Evolutionary conservation across 352 stramenopile genomes (phyloP).

Genomic region (Pythium graminicola): DNA sequence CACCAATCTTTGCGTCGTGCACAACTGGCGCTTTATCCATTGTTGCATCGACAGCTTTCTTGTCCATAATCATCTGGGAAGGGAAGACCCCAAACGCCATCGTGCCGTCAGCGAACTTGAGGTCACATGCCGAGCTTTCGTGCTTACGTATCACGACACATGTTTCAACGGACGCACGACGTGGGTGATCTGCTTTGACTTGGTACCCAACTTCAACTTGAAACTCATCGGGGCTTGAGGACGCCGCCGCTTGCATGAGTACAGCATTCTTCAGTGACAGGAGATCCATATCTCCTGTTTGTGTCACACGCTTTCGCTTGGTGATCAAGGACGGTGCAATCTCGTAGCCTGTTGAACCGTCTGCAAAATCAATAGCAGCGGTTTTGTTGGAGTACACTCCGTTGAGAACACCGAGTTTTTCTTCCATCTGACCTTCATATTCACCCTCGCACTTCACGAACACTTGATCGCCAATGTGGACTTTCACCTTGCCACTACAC

Average conservation of each 20-base stretch:
- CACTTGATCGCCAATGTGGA: conserved; percentile 75
- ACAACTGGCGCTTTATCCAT: conserved; percentile 13
- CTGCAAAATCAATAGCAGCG: conserved; percentile 64
- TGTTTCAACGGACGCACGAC: conserved; percentile 48
- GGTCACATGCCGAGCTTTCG: conserved; percentile 47
- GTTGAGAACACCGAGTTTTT: conserved; percentile 66
- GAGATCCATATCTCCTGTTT: conserved; percentile 47
- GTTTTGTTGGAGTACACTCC: conserved; percentile 74
- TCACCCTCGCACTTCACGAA: conserved; percentile 59
- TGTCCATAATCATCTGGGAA: conserved; percentile 73
- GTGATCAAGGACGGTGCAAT: conserved; percentile 47
- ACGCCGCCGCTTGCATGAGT: conserved; percentile 45
- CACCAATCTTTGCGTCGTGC: conserved; percentile 28
- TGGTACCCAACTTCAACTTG: conserved; percentile 63
- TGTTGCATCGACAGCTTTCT: conserved; percentile 9
- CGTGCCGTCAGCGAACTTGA: conserved; percentile 70
- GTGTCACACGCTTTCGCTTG: conserved; percentile 38
- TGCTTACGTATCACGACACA: conserved; percentile 69
- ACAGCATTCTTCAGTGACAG: conserved; percentile 71
- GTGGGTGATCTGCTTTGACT: conserved; percentile 65
- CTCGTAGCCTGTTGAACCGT: conserved; percentile 69
- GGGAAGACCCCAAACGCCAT: conserved; percentile 73
- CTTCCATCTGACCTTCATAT: conserved; percentile 38
- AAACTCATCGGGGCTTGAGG: conserved; percentile 11
- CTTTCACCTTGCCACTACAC: conserved; percentile 50